Evolutionary conservation across 805 yeast genomes (phyloP), one percentile per base, ranked within the genome.

Genomic region (Starmerella vaccinii): DNA sequence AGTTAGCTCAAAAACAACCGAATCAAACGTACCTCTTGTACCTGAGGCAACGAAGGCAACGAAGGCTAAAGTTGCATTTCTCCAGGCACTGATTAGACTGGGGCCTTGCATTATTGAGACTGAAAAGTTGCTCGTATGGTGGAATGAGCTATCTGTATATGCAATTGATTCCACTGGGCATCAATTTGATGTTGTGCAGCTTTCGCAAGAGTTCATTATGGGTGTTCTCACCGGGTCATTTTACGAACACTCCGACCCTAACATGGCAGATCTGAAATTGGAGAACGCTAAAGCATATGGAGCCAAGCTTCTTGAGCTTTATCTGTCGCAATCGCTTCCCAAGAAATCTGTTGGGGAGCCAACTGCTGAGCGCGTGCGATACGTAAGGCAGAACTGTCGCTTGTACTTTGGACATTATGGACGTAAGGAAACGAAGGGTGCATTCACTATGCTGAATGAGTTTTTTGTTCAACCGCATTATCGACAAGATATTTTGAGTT

Each of bases 91-190:
- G 19, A 52, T 47, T n/a, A 58, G 61, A 13, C 58, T 69, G 15
- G 59, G 51, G 3, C 65, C 69, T 1, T 58, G 65, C 29, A 50
- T 70, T 10, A 57, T 61, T 24, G 56, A 59, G 35, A 44, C 48
- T 13, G 60, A 65, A 8, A 59, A 63, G 34, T 54, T 75, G 9
- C 55, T 61, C 21, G 61, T 68, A 35, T 81, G 85, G 84, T 67
- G 76, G 44, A 64, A 67, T 26, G 67, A 73, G 32, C 73, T 77
- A 51, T 58, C 72, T 12, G 66, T 66, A 12, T 75, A 77, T 0
- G 79, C 82, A 0, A 65, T 79, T 3, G 81, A 80, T 57, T 76
- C 82, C 32, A 80, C 82, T 0, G 81, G 84, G 2, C 67, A 65
- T 47, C 71, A 69, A 49, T 57, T 69, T n/a, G 59, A 59, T 7